Conservation (phyloP, 2,329 filamentous ascomycete species). For the Davidsoniella neocaledoniae region DNA sequence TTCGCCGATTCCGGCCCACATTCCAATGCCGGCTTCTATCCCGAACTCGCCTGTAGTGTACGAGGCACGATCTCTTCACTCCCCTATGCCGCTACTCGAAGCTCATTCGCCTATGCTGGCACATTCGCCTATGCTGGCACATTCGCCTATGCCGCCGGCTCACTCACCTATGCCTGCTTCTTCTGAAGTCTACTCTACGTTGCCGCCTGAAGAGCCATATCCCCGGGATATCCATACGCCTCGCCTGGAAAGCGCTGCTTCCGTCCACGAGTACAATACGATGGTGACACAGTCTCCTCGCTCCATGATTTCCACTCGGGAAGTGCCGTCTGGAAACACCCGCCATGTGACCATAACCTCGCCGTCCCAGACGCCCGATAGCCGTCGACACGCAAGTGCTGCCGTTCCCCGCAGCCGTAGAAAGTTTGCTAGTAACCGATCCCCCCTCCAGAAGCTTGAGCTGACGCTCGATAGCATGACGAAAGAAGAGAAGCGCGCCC, state of each 20-base stretch:
- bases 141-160: constrained; percentile 3
- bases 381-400: constrained; percentile 5
- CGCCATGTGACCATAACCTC: constrained; percentile 8
- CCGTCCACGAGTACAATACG: neutral
- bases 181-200: constrained; percentile 5
- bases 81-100: constrained; percentile 1
- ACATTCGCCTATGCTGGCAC: constrained; percentile 1
- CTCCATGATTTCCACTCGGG: constrained; percentile 2
- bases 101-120: neutral
- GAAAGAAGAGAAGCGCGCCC: constrained; percentile 84
- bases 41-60: constrained; percentile 1
- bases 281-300: neutral
- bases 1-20: neutral
- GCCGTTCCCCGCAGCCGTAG: constrained; percentile 10
- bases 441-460: constrained; percentile 85
- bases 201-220: constrained; percentile 3
- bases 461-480: constrained; percentile 80
- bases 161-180: constrained; percentile 6
- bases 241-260: constrained; percentile 6
- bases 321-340: constrained; percentile 1
- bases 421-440: constrained; percentile 61
- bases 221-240: constrained; percentile 4
- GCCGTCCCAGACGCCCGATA: constrained; percentile 4
- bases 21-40: constrained; percentile 3
- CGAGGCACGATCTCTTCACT: constrained; percentile 1